Conservation (phyloP, 1,284 basidiomycete genomes). For the Grifola frondosa region DNA sequence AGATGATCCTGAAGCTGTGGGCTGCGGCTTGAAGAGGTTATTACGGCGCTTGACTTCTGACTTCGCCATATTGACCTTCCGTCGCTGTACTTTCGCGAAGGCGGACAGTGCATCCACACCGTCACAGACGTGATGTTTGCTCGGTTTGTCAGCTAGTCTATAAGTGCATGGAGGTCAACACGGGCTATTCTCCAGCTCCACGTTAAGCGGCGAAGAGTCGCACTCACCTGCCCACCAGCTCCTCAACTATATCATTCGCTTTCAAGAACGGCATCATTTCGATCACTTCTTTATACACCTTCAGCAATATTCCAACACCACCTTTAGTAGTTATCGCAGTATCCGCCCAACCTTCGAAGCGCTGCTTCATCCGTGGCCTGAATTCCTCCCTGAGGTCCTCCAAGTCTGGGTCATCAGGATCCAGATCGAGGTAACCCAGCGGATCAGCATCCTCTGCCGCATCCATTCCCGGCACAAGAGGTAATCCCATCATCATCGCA, state of each 20-base stretch:
- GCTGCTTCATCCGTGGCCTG: slow-evolving; percentile 51
- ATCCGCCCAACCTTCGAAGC: slow-evolving; percentile 56
- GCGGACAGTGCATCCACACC: slow-evolving; percentile 46
- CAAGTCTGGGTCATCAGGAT: slow-evolving; percentile 51
- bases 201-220: too few species aligned
- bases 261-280: slow-evolving; percentile 57
- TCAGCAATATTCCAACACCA: slow-evolving; percentile 35
- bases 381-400: slow-evolving; percentile 61
- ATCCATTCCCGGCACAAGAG: slow-evolving; percentile 39
- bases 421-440: slow-evolving; percentile 51
- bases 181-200: too few species aligned
- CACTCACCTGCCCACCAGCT: slow-evolving; percentile 51
- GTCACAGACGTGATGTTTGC: slow-evolving; percentile 50
- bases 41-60: slow-evolving; percentile 17
- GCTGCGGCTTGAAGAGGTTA: slow-evolving; percentile 2
- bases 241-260: slow-evolving; percentile 49
- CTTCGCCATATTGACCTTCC: slow-evolving; percentile 21
- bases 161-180: too few species aligned
- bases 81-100: slow-evolving; percentile 52
- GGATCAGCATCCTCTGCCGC: slow-evolving; percentile 43
- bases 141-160: slow-evolving; percentile 53
- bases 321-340: slow-evolving; percentile 37
- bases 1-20: slow-evolving; percentile 3
- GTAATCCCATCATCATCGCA: slow-evolving; percentile 68
- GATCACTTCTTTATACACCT: slow-evolving; percentile 42